Base-by-base conservation (phyloP, 805 yeast genomes). In the Candida verbasci region DNA sequence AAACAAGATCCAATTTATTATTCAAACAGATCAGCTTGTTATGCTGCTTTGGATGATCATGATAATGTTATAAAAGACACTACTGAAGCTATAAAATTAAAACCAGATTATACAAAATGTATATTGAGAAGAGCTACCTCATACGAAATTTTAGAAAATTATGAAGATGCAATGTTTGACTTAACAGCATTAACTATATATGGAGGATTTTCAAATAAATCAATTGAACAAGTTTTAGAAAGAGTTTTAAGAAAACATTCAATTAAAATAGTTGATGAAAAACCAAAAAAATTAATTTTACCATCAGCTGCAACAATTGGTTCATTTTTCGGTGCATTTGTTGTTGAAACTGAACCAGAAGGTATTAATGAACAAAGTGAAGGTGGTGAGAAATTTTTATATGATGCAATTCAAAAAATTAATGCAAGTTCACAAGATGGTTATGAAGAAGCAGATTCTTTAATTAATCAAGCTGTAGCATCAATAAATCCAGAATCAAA, bases 11-110 rank as follows among this genome's bases (percentile, higher is more conserved):
- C 97, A 4, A 84, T 89, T 24, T 93, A 76, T 66, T 91, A 82
- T 67, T 87, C 97, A 43, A 93, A 93, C 71, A 80, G 97, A 64
- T 88, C 97, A 20, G 98, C 98, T 12, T 91, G 96, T 64, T 85
- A 85, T 65, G 84, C 89, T 35, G 86, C 94, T 7, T 68, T 86
- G 47, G 76, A 80, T 45, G 77, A 88, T 44, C 80, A 78, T 56
- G 87, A 86, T 50, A 82, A 87, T 57, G 96, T 89, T 31, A 74
- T 93, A 45, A 85, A 79, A 48, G 96, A 88, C 59, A 84, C 96
- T 39, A 78, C 95, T 15, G 75, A 73, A 43, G 98, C 97, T 20
- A 73, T 93, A 52, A 74, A 79, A 50, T 66, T 91, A 52, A 84
- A 87, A 58, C 96, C 95, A 9, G 91, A 84, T 57, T 91, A 93